A percentile compares a stretch with the other conserved stretches of the same genome.
Evolutionary conservation across 2,329 filamentous ascomycete species (phyloP).

Genomic region (Clonostachys chloroleuca): DNA sequence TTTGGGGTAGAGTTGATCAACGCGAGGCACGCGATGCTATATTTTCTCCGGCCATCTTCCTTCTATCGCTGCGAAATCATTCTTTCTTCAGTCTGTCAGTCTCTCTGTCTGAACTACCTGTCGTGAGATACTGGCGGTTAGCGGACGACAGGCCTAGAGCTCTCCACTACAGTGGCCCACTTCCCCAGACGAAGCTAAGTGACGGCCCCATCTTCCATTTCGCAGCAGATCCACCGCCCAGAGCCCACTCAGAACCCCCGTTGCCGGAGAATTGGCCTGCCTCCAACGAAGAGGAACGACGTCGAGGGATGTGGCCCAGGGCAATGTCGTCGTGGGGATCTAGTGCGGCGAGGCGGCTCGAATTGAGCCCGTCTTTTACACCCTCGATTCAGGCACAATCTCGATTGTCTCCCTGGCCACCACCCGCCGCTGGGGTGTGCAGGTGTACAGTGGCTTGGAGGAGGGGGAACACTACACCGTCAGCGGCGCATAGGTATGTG

Average conservation of each 20-base stretch:
- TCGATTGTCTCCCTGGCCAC: too few relatives aligned
- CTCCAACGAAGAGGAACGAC: too few relatives aligned
- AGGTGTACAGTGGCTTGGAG: too few relatives aligned
- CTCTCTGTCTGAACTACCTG: neutral
- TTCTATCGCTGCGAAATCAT: neutral
- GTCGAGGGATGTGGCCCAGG: too few relatives aligned
- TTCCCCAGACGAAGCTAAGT: conserved; percentile 5
- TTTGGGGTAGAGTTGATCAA: neutral
- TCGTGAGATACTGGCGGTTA: neutral
- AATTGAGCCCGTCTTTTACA: too few relatives aligned
- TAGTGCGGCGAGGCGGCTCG: too few relatives aligned
- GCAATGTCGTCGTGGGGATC: too few relatives aligned
- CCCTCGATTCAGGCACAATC: too few relatives aligned
- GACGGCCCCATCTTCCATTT: neutral
- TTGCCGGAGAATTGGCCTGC: conserved; percentile 1
- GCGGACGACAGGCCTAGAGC: neutral
- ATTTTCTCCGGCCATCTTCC: neutral
- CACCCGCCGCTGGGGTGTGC: too few relatives aligned
- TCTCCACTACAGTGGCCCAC: neutral
- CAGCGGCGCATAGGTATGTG: too few relatives aligned
- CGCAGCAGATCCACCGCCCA: neutral
- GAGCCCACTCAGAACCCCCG: neutral
- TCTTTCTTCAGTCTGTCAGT: neutral
- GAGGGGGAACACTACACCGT: too few relatives aligned
- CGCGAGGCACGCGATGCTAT: neutral